A percentile compares a stretch with the other conserved stretches of the same genome.
phyloP scores from a whole-genome alignment of 2,329 filamentous ascomycete species.

The Fusarium redolens region DNA sequence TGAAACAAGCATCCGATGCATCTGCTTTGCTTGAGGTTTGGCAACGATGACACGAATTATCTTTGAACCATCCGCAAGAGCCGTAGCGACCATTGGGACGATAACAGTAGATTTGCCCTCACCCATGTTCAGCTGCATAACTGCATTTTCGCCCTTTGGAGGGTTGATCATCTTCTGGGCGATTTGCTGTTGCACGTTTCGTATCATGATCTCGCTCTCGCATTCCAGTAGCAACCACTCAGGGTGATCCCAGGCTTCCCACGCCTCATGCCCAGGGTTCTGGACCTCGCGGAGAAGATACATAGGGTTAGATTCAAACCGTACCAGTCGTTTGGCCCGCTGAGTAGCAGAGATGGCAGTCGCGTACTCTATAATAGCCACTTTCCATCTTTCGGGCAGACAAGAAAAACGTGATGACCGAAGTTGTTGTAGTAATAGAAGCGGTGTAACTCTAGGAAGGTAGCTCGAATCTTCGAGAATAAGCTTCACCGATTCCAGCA shows the following conservation, averaged over 20 bases:
- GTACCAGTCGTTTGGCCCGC: slow-evolving; percentile 56
- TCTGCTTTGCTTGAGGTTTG: slow-evolving; percentile 71
- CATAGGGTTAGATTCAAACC: slow-evolving; percentile 29
- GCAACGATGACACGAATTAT: slow-evolving; percentile 70
- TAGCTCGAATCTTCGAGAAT: not conserved
- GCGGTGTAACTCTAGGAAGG: slow-evolving; percentile 47
- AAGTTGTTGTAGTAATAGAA: slow-evolving; percentile 52
- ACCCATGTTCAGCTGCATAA: slow-evolving; percentile 78
- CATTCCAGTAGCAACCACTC: slow-evolving; percentile 74
- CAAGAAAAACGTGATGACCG: slow-evolving; percentile 40
- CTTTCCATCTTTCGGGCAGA: slow-evolving; percentile 50
- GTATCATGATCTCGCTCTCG: slow-evolving; percentile 71
- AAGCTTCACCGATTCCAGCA: not conserved
- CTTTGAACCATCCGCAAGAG: slow-evolving; percentile 60
- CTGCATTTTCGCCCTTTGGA: slow-evolving; percentile 54
- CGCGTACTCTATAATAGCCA: slow-evolving; percentile 54
- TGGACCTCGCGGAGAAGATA: slow-evolving; percentile 56
- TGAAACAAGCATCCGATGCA: slow-evolving; percentile 53
- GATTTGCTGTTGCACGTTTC: slow-evolving; percentile 68
- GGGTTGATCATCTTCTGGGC: slow-evolving; percentile 65
- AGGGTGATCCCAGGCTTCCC: slow-evolving; percentile 62
- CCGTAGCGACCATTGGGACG: slow-evolving; percentile 69
- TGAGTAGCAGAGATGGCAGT: slow-evolving; percentile 55
- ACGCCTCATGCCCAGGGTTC: slow-evolving; percentile 67
- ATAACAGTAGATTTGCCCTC: slow-evolving; percentile 78